A percentile compares a stretch with the other conserved stretches of the same genome.
phyloP scores from a whole-genome alignment of 805 yeast genomes.

The Candida coquimbonensis region DNA sequence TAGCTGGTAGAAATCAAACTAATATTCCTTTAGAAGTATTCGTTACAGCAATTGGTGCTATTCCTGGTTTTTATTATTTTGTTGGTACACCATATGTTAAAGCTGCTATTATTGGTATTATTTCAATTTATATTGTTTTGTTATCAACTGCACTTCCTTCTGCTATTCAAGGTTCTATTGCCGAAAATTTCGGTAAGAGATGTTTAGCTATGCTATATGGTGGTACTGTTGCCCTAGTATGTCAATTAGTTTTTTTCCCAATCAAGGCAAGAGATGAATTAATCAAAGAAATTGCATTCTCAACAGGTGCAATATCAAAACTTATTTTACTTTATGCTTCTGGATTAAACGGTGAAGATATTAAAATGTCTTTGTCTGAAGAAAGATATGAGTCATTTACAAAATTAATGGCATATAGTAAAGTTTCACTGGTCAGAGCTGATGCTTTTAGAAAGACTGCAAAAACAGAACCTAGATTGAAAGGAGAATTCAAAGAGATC shows the following conservation, averaged over 20 bases:
- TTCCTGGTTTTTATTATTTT: constrained; percentile 39
- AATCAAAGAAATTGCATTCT: constrained; percentile 33
- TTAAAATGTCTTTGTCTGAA: constrained; percentile 23
- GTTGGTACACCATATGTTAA: constrained; percentile 42
- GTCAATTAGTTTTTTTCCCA: constrained; percentile 40
- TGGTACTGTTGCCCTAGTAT: constrained; percentile 38
- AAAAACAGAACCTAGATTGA: constrained; percentile 41
- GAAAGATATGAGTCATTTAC: constrained; percentile 27
- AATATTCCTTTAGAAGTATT: constrained; percentile 37
- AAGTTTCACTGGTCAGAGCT: constrained; percentile 33
- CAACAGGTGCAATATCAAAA: constrained; percentile 33
- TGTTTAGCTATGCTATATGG: constrained; percentile 46
- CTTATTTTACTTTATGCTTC: constrained; percentile 32
- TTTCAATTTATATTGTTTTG: constrained; percentile 40
- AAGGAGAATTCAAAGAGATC: constrained; percentile 36
- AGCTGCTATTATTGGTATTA: constrained; percentile 43
- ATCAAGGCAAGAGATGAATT: constrained; percentile 40
- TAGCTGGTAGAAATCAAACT: constrained; percentile 34
- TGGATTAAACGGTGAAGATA: constrained; percentile 30
- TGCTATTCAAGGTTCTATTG: constrained; percentile 31
- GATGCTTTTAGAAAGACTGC: constrained; percentile 33
- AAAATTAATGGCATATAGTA: constrained; percentile 30
- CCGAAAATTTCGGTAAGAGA: constrained; percentile 40
- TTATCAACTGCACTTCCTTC: constrained; percentile 38
- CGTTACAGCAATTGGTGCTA: constrained; percentile 35